phyloP scores from a whole-genome alignment of 345 rosid species.

The Lepidium aucheri region DNA sequence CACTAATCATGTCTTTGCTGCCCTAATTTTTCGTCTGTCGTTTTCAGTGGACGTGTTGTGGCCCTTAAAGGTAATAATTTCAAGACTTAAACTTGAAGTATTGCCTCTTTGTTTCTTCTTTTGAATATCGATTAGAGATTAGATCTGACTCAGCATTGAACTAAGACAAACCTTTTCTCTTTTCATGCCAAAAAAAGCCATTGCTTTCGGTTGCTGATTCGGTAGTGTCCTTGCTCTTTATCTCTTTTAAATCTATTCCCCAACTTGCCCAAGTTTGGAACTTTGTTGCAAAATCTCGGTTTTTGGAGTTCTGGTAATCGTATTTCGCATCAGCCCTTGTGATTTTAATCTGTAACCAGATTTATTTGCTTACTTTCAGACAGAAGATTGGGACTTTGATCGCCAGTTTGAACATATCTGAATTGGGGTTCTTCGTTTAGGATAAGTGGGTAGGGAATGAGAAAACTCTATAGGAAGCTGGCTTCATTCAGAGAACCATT shows the following conservation, averaged over 20 bases:
- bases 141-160: constrained; percentile 33
- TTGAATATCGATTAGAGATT: constrained; percentile 4
- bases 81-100: constrained; percentile 37
- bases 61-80: constrained; percentile 26
- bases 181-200: constrained; percentile 18
- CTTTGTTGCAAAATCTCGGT: not conserved
- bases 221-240: not conserved
- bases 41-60: constrained; percentile 23
- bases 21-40: constrained; percentile 7
- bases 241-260: not conserved
- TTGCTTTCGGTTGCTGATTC: not conserved
- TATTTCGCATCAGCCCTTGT: not conserved
- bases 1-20: not conserved
- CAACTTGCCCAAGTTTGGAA: not conserved
- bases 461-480: constrained; percentile 39
- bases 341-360: not conserved
- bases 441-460: constrained; percentile 31
- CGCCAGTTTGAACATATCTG: not conserved
- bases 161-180: constrained; percentile 3
- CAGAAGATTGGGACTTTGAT: not conserved
- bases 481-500: constrained; percentile 32
- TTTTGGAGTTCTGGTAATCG: not conserved
- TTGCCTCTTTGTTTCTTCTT: not conserved
- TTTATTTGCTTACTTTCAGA: not conserved
- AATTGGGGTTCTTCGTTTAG: not conserved